Conservation (phyloP, 2,329 filamentous ascomycete species). For the Verticillium dahliae region DNA sequence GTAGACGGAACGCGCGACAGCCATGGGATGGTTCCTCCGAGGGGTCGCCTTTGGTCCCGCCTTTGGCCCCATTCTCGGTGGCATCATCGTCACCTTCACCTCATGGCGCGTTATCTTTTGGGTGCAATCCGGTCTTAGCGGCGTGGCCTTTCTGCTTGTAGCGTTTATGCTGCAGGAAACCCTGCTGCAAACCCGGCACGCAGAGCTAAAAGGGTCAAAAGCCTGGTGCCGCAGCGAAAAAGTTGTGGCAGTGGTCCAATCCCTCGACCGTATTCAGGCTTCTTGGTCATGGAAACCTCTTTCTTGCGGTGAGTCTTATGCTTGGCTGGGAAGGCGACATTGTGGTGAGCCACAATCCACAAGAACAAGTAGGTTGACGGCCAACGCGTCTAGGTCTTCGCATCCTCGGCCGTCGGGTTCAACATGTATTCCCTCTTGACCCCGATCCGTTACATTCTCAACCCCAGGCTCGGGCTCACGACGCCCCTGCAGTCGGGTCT, state of each 20-base stretch:
- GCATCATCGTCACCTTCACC: conserved; percentile 68
- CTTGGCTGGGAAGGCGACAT: conserved; percentile 7
- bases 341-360: neutral
- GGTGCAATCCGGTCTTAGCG: conserved; percentile 65
- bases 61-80: conserved; percentile 64
- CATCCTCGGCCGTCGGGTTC: conserved; percentile 61
- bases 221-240: conserved; percentile 37
- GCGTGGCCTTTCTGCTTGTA: conserved; percentile 49
- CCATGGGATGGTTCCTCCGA: conserved; percentile 65
- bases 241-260: conserved; percentile 58
- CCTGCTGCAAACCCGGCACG: conserved; percentile 55
- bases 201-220: conserved; percentile 53
- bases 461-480: conserved; percentile 64
- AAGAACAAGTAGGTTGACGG: conserved; percentile 2
- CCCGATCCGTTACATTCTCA: conserved; percentile 65
- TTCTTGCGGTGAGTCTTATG: neutral
- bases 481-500: conserved; percentile 61
- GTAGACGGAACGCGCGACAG: conserved; percentile 59
- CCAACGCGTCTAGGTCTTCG: conserved; percentile 27
- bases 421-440: conserved; percentile 61
- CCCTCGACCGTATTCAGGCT: conserved; percentile 57
- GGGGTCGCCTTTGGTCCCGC: conserved; percentile 68
- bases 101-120: conserved; percentile 74
- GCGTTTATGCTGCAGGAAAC: conserved; percentile 68
- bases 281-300: conserved; percentile 62